Base-by-base conservation (phyloP, 129 eudicot species). In the Lonicera japonica region DNA sequence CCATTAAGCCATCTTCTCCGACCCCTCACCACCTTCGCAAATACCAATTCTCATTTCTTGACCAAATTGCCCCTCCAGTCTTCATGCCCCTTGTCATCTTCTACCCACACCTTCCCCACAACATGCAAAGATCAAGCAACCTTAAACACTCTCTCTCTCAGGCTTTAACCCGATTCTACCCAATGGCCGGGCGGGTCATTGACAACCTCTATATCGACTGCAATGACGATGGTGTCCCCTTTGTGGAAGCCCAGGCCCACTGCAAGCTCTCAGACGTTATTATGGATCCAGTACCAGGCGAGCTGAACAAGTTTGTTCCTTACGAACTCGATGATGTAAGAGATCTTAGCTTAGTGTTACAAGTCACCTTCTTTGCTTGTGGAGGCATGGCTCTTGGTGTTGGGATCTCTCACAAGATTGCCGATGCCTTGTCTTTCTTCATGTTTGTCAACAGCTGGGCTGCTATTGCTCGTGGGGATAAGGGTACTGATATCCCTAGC, bases 1-100 rank as follows among this genome's bases (percentile, higher is more conserved):
- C 11, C 70, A 68, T 73, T 5, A 78, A 68, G 55, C 83, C 83
- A 15, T 56, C 75, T 63, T 43, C 67, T 46, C 75, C 83, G 40
- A 72, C 78, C 50, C 79, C 83, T 18, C 12, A 63, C 16, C 61
- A 60, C 67, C 75, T 67, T 25, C 46, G 25, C 60, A 67, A 39
- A 12, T 54, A 66, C 59, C 63, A 65, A 19, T 61, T 77, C 50
- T 78, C 83, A 16, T 68, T 78, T 50, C 73, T 78, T 45, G 83
- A 78, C 24, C 83, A 78, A 68, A 22, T 68, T 0, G 71, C 79
- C 4, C 83, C 83, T 51, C 21, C 67, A 18, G 25, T 67, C n/a
- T 76, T 51, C 41, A 8, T 41, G 7, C 75, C 75, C 16, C 17
- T 70, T 12, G 51, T 70, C 43, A 22, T 38, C 17, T 70, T 39